Evolutionary conservation across 805 yeast genomes (phyloP), one percentile per base, ranked within the genome.

Genomic region (Candida sanyiensis): DNA sequence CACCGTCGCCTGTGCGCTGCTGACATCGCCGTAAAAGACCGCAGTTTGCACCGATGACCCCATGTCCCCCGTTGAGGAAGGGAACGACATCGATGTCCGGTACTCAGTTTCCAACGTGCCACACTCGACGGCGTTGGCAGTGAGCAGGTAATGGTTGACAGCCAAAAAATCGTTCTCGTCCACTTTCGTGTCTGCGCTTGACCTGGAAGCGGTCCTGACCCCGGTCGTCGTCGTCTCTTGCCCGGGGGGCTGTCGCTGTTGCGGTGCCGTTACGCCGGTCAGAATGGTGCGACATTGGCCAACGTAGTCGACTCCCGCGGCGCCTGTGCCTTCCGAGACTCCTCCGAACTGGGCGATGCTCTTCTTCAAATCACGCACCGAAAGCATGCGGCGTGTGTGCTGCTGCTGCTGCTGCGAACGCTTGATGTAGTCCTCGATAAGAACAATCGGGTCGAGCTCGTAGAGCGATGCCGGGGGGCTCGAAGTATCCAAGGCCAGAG

Each of bases 371-470:
- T 64, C 67, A 11, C 50, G 33, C 0, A 64, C 60, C 3, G 69
- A 62, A 0, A 62, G 37, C 33, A 56, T 55, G 36, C 55, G 52
- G 38, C 54, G n/a, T n/a, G n/a, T n/a, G n/a, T n/a, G n/a, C 49
- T 8, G 48, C 36, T 7, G 39, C 15, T 9, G 31, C 44, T 29
- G 42, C 45, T n/a, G 44, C n/a, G n/a, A n/a, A n/a, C n/a, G 54
- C 12, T 62, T 58, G 45, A 77, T 63, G 51, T 77, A 77, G 48
- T 77, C 83, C 48, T 77, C 83, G 8, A 77, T 69, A 15, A 77
- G 54, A 1, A 76, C 75, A 5, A 59, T 56, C 1, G 63, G 61
- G 28, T 57, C 59, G 6, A 42, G 43, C 33, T 50, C 50, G 11
- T 29, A 29, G 8, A 29, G 23, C 7, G 33, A 29, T 15, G n/a